These are phyloP conservation scores for Saccharomyces mikatae DNA, from an alignment of 805 yeast genomes.

Conservation along the genomic window DNA sequence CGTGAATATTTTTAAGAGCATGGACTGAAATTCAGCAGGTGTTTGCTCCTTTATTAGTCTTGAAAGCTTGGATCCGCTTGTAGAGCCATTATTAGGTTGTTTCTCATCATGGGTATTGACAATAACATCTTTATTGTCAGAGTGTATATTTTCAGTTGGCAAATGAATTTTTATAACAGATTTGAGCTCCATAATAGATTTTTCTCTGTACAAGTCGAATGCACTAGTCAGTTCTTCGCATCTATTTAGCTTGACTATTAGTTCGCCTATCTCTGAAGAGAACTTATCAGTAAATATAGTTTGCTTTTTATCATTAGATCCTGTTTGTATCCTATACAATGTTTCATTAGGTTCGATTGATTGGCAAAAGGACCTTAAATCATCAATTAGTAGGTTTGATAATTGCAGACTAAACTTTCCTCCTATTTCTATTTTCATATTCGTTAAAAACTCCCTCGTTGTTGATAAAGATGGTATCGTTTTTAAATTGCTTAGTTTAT, in stretches of 20 bases:
- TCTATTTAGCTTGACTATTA: slow-evolving; percentile 49
- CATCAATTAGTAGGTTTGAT: slow-evolving; percentile 46
- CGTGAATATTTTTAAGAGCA: slow-evolving; percentile 55
- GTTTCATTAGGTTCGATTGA: slow-evolving; percentile 42
- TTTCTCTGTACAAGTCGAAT: slow-evolving; percentile 56
- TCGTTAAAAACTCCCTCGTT: slow-evolving; percentile 45
- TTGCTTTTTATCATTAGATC: slow-evolving; percentile 32
- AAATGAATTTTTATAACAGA: slow-evolving; percentile 56
- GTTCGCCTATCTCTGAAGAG: slow-evolving; percentile 37
- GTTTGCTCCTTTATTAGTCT: slow-evolving; percentile 53
- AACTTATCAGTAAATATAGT: slow-evolving; percentile 34
- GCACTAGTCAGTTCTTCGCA: slow-evolving; percentile 57
- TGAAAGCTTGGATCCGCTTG: slow-evolving; percentile 36
- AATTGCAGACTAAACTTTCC: slow-evolving; percentile 56
- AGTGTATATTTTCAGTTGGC: slow-evolving; percentile 39
- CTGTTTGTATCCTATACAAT: slow-evolving; percentile 36
- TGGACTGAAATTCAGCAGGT: slow-evolving; percentile 64
- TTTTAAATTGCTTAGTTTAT: slow-evolving; percentile 26
- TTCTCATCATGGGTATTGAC: neutral
- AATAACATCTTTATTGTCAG: neutral
- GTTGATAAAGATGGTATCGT: slow-evolving; percentile 27
- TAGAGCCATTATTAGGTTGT: slow-evolving; percentile 16
- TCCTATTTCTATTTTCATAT: slow-evolving; percentile 58
- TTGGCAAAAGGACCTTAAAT: slow-evolving; percentile 52
- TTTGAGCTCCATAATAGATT: slow-evolving; percentile 63